A percentile compares a stretch with the other conserved stretches of the same genome.
Conservation (phyloP, 495 filamentous ascomycete genomes). For the Tuber indicum region DNA sequence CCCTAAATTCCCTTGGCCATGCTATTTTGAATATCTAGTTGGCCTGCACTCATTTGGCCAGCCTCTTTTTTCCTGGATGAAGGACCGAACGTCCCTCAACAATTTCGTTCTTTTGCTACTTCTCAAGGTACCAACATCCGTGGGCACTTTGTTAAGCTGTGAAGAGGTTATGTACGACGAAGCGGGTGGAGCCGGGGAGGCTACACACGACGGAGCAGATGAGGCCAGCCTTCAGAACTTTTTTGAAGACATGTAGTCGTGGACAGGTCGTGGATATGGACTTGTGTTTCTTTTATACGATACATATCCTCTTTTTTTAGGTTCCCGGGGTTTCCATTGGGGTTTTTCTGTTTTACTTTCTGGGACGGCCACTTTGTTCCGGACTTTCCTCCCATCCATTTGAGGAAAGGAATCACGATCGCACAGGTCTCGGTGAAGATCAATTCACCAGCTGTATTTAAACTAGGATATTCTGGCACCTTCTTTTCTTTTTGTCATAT, state of each 20-base stretch:
- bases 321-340: not conserved
- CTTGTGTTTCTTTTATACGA: slow-evolving; percentile 4
- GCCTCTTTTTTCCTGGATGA: not conserved
- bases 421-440: not conserved
- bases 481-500: not conserved
- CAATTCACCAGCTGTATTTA: not conserved
- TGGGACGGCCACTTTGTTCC: not conserved
- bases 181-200: not conserved
- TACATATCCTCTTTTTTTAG: slow-evolving; percentile 4
- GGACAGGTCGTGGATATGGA: slow-evolving; percentile 2
- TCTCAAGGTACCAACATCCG: not conserved
- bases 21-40: not conserved
- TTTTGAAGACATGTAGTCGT: not conserved
- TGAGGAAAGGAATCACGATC: not conserved
- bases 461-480: slow-evolving; percentile 1
- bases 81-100: not conserved
- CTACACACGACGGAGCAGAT: not conserved
- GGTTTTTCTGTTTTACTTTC: slow-evolving; percentile 6
- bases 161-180: not conserved
- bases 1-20: not conserved
- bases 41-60: not conserved
- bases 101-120: not conserved
- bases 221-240: not conserved
- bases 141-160: not conserved
- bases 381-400: not conserved